phyloP scores from a whole-genome alignment of 768 basidiomycete species.

The Jaapia argillacea region DNA sequence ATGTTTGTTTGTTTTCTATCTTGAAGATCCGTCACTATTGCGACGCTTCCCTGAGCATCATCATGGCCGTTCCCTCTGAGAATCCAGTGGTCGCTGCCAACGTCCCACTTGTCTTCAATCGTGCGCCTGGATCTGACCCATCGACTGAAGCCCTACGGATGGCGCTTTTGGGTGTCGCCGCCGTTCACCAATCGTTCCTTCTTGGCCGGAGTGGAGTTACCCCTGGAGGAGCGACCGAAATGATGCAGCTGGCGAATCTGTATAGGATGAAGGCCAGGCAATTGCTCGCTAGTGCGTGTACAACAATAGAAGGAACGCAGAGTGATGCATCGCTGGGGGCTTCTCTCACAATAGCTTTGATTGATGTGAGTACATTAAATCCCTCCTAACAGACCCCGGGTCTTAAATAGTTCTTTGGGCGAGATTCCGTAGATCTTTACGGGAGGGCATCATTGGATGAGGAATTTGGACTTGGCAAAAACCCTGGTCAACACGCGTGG shows the following conservation, averaged over 20 bases:
- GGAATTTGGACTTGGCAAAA: slow-evolving; percentile 27
- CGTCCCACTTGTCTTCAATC: slow-evolving; percentile 30
- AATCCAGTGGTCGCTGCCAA: slow-evolving; percentile 33
- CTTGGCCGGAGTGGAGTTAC: slow-evolving; percentile 21
- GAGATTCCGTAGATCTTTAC: slow-evolving; percentile 31
- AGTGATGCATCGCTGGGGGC: slow-evolving; percentile 20
- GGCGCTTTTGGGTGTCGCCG: slow-evolving; percentile 28
- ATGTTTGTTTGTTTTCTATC: slow-evolving; percentile 18
- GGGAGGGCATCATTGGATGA: slow-evolving; percentile 27
- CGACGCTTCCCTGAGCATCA: slow-evolving; percentile 33
- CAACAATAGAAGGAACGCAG: slow-evolving; percentile 18
- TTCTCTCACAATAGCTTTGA: slow-evolving; percentile 20
- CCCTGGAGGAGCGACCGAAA: slow-evolving; percentile 13
- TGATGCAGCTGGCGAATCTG: slow-evolving; percentile 25
- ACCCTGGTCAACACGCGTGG: slow-evolving; percentile 30
- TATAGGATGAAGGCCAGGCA: slow-evolving; percentile 25
- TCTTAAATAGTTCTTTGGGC: too few relatives aligned
- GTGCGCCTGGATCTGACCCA: slow-evolving; percentile 23
- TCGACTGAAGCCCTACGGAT: slow-evolving; percentile 30
- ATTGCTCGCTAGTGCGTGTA: slow-evolving; percentile 21
- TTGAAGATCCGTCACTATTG: slow-evolving; percentile 30
- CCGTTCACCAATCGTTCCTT: slow-evolving; percentile 33
- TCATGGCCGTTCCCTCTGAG: slow-evolving; percentile 35
- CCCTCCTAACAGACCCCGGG: slow-evolving; percentile 3
- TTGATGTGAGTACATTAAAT: slow-evolving; percentile 27